Conservation (phyloP, 2,329 filamentous ascomycete genomes). For the Hawksworthiomyces lignivorus region DNA sequence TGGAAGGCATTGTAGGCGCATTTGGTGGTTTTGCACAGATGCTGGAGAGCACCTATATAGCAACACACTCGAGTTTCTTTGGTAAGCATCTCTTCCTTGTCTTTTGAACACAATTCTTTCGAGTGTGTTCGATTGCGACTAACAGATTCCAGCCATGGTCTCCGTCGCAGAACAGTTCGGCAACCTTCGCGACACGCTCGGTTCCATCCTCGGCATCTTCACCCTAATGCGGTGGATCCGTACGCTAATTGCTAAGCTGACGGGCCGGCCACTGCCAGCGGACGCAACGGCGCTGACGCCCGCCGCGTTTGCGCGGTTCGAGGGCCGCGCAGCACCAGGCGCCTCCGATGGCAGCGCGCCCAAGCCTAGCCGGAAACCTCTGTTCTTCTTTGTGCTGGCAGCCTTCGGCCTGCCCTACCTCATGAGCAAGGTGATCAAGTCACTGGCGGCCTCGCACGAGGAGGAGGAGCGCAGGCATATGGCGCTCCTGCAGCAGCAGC, state of each 20-base stretch:
- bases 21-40: slow-evolving; percentile 98
- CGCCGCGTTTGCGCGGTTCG: slow-evolving; percentile 82
- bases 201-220: slow-evolving; percentile 91
- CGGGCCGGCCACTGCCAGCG: slow-evolving; percentile 81
- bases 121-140: no score
- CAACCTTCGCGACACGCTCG: slow-evolving; percentile 84
- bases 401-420: slow-evolving; percentile 94
- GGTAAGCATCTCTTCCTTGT: slow-evolving; percentile 49
- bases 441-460: slow-evolving; percentile 76
- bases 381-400: slow-evolving; percentile 90
- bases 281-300: slow-evolving; percentile 83
- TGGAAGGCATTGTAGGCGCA: slow-evolving; percentile 91
- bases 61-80: slow-evolving; percentile 96
- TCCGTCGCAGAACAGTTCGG: slow-evolving; percentile 96
- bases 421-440: slow-evolving; percentile 90
- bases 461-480: slow-evolving; percentile 64
- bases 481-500: slow-evolving; percentile 36
- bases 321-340: slow-evolving; percentile 51
- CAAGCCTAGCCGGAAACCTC: slow-evolving; percentile 84
- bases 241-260: slow-evolving; percentile 84
- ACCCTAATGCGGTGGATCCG: slow-evolving; percentile 92
- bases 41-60: slow-evolving; percentile 99
- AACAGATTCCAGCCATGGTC: slow-evolving; percentile 69
- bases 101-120: no score
- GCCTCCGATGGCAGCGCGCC: slow-evolving; percentile 52